These are phyloP conservation scores for Fusarium newnesense DNA, from an alignment of 2,329 filamentous ascomycete species.

Conservation along the genomic window DNA sequence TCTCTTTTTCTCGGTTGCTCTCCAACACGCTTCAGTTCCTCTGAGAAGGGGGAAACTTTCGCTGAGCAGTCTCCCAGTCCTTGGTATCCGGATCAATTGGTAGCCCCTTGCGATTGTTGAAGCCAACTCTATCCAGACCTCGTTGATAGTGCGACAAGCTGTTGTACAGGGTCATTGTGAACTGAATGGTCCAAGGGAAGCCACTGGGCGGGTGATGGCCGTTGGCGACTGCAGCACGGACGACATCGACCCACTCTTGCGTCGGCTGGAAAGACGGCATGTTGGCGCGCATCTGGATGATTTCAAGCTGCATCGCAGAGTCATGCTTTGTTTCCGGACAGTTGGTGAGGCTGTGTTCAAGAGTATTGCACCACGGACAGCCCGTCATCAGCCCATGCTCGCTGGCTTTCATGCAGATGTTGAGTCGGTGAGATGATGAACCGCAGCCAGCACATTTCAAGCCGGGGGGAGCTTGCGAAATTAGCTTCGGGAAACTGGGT, in stretches of 20 bases:
- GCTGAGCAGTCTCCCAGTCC: not conserved
- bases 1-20: no score
- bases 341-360: accelerated
- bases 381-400: not conserved
- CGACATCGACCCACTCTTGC: accelerated
- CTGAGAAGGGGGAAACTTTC: not conserved
- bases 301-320: accelerated
- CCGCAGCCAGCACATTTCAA: not conserved
- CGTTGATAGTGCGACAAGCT: not conserved
- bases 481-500: no score
- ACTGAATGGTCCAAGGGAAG: accelerated
- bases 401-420: not conserved
- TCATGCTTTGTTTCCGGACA: not conserved
- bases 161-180: not conserved
- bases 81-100: accelerated
- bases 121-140: accelerated
- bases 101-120: accelerated
- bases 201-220: accelerated
- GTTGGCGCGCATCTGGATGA: not conserved
- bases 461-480: not conserved
- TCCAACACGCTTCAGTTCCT: not conserved
- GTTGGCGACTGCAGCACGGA: accelerated
- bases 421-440: not conserved
- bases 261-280: accelerated
- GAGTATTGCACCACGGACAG: not conserved